phyloP scores from a whole-genome alignment of 352 stramenopile species.

The Pythium dissotocum region DNA sequence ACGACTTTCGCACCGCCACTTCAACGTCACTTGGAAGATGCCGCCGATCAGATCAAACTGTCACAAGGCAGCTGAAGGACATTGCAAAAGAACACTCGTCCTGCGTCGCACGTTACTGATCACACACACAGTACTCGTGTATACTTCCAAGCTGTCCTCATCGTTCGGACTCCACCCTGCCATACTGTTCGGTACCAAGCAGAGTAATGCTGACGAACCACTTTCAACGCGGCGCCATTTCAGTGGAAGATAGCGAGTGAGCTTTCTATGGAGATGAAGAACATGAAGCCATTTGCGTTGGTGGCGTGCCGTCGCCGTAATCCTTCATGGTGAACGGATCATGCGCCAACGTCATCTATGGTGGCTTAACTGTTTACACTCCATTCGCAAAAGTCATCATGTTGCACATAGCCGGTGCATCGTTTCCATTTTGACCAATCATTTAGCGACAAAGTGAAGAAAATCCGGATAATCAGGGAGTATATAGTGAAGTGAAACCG shows the following conservation, averaged over 20 bases:
- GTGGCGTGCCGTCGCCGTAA: too few relatives aligned
- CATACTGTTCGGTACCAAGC: not conserved
- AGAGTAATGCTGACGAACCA: not conserved
- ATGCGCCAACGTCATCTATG: not conserved
- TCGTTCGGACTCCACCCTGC: too few relatives aligned
- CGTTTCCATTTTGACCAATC: not conserved
- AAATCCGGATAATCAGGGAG: not conserved
- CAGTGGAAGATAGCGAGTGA: not conserved
- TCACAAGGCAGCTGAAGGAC: too few relatives aligned
- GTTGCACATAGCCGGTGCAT: not conserved
- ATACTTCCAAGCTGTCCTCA: too few relatives aligned
- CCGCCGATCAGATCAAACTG: too few relatives aligned
- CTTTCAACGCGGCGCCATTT: not conserved
- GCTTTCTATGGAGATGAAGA: not conserved
- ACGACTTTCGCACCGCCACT: too few relatives aligned
- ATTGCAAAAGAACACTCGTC: too few relatives aligned
- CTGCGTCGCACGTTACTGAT: too few relatives aligned
- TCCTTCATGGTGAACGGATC: too few relatives aligned
- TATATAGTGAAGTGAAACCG: not conserved
- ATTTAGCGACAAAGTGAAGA: not conserved
- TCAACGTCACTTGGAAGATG: too few relatives aligned
- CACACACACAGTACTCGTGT: too few relatives aligned
- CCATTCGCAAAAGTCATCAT: not conserved
- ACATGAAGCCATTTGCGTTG: not conserved
- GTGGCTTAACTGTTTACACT: not conserved